Evolutionary conservation across 192 early-diverging fungal species (phyloP), one percentile per base, ranked within the genome.

Genomic region (Diversispora eburnea): DNA sequence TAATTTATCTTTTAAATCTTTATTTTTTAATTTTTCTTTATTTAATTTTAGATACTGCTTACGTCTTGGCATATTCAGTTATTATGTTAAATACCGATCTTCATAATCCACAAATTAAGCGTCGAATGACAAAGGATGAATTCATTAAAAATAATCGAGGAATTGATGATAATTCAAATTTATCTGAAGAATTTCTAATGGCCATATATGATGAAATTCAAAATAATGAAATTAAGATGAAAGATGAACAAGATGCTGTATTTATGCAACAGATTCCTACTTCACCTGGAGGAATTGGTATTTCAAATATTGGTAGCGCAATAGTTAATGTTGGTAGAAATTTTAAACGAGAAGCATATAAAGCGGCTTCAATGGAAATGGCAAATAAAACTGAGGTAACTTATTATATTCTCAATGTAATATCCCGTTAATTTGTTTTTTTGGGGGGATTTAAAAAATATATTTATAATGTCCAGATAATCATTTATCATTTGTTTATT

Each of bases 31-130:
- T 48, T 67, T 58, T 5, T 61, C 7, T 8, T 19, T 48, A 33
- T 15, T 15, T 8, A 42, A n/a, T 46, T 20, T 49, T 12, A 51
- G 95, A 98, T 74, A 93, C 95, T 19, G 93, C 94, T 1, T 98
- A 98, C 72, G 90, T 95, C 47, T 85, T 98, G 39, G 93, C 95
- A 22, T 98, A 94, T 79, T 95, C 93, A 65, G 90, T 92, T 8
- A 89, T 98, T 49, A 88, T 98, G 93, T 84, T 98, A 48, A 98
- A 98, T 76, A 98, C 95, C 0, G 95, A 98, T 82, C 87, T 88
- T 75, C 90, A 95, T 77, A 95, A 89, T 79, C 85, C 90, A 19
- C 94, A 94, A 77, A 90, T 95, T 13, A 91, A 91, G 78, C 84
- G 83, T 52, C 88, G 91, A 19, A 98, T 98, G 95, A 90, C 92